A percentile compares a stretch with the other conserved stretches of the same genome.
Conservation (phyloP, 495 filamentous ascomycete species). For the Trichoderma erinaceum region DNA sequence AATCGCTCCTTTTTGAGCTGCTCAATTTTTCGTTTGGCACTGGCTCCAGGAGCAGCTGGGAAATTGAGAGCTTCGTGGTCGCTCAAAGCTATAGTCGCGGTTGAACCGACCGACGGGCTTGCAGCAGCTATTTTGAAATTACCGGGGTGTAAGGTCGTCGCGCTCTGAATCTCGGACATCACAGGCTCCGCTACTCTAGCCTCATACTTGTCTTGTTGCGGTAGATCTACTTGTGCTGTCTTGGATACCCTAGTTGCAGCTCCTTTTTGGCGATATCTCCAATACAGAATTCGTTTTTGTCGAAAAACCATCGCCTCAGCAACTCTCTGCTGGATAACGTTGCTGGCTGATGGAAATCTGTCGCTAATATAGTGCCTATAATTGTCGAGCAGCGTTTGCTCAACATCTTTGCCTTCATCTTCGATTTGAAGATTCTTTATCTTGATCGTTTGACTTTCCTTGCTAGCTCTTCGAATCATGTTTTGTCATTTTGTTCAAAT, state of each 20-base stretch:
- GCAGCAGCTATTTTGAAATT: too few species aligned
- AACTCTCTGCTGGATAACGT: background rate
- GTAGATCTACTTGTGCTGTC: too few species aligned
- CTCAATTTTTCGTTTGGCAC: too few species aligned
- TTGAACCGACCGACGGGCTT: too few species aligned
- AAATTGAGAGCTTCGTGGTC: too few species aligned
- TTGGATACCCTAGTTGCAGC: too few species aligned
- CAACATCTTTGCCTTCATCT: too few species aligned
- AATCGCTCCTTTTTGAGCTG: too few species aligned
- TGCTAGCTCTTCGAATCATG: background rate
- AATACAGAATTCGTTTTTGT: background rate
- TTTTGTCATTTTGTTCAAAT: background rate
- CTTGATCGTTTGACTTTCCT: background rate
- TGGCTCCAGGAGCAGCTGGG: too few species aligned
- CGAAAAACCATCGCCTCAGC: background rate
- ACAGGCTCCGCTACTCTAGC: background rate
- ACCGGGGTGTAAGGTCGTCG: too few species aligned
- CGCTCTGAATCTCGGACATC: background rate
- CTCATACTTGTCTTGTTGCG: too few species aligned
- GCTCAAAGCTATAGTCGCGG: too few species aligned
- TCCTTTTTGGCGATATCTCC: background rate
- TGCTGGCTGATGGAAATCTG: background rate
- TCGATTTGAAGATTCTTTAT: background rate
- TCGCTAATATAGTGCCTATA: background rate
- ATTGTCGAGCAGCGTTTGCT: background rate